Evolutionary conservation across 108 stramenopile species (phyloP).

Genomic region (Pseudonitzschia multiseries): DNA sequence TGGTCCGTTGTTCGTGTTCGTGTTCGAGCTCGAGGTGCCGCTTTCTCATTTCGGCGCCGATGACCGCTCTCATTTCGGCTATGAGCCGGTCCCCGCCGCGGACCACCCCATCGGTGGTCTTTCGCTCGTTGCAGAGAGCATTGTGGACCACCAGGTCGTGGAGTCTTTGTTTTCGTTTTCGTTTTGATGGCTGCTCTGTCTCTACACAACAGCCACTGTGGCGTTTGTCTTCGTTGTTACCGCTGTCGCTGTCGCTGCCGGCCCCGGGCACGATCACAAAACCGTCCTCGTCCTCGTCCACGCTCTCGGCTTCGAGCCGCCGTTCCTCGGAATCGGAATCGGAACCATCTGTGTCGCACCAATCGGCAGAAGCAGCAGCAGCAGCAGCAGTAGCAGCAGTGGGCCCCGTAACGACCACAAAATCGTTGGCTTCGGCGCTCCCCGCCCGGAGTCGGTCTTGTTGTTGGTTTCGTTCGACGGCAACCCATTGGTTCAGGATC

Average conservation of each 20-base stretch:
- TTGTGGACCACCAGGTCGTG: constrained; percentile 66
- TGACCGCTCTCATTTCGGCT: constrained; percentile 62
- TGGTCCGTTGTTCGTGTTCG: neutral
- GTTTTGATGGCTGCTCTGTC: neutral
- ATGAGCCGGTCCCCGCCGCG: constrained; percentile 77
- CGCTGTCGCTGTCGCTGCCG: neutral
- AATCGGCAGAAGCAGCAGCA: no score
- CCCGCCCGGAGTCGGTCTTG: neutral
- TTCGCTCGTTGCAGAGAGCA: constrained; percentile 69
- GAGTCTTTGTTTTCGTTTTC: neutral
- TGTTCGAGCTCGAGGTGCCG: constrained; percentile 19
- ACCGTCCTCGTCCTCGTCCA: neutral
- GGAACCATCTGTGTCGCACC: neutral
- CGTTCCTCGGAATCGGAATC: neutral
- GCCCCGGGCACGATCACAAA: neutral
- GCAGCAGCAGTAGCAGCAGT: no score
- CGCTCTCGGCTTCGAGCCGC: neutral
- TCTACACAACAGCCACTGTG: no score
- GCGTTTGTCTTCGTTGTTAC: no score
- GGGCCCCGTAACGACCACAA: neutral
- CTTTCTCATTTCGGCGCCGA: constrained; percentile 47
- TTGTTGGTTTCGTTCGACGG: neutral
- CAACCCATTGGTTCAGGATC: constrained; percentile 27
- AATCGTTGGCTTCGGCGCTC: neutral
- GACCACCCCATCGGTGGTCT: constrained; percentile 76